Percentiles rank a stretch among this genome's conserved stretches.
These are phyloP conservation scores for Apiotrichum montevideense DNA, from an alignment of 1,284 basidiomycete species.

Conservation along the genomic window DNA sequence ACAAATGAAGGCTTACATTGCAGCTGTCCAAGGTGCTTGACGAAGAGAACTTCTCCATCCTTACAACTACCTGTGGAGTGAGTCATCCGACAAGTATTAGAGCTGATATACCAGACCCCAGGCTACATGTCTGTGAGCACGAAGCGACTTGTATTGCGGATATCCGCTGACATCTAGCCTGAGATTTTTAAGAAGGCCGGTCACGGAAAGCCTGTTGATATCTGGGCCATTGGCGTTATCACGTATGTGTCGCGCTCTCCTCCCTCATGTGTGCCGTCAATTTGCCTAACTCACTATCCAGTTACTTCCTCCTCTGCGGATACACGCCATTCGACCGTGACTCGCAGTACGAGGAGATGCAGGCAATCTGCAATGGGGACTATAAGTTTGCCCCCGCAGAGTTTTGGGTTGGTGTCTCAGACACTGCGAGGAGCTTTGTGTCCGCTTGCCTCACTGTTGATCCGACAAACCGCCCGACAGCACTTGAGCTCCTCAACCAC, in stretches of 20 bases:
- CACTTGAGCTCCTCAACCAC: constrained; percentile 63
- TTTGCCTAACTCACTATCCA: constrained; percentile 8
- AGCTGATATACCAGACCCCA: constrained; percentile 22
- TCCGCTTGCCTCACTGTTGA: constrained; percentile 73
- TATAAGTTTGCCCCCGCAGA: constrained; percentile 84
- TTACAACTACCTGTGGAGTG: constrained; percentile 88
- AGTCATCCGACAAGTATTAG: constrained; percentile 60
- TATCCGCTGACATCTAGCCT: constrained; percentile 49
- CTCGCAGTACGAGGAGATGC: constrained; percentile 78
- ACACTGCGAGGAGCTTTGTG: constrained; percentile 76
- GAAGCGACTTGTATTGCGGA: no score
- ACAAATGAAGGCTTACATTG: constrained; percentile 4
- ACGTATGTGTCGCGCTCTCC: constrained; percentile 47
- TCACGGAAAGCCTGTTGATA: constrained; percentile 90
- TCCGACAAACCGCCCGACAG: constrained; percentile 68
- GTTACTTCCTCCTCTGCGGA: constrained; percentile 85
- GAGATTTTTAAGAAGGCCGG: constrained; percentile 97
- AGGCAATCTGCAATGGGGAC: constrained; percentile 85
- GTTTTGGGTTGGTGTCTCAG: constrained; percentile 79
- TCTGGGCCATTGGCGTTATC: constrained; percentile 97
- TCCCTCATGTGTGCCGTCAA: background rate
- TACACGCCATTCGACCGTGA: constrained; percentile 94
- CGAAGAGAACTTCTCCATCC: constrained; percentile 75
- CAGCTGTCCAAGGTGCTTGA: constrained; percentile 65
- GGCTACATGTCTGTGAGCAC: constrained; percentile 71